phyloP scores from a whole-genome alignment of 805 yeast species.

The Pichia heedii region DNA sequence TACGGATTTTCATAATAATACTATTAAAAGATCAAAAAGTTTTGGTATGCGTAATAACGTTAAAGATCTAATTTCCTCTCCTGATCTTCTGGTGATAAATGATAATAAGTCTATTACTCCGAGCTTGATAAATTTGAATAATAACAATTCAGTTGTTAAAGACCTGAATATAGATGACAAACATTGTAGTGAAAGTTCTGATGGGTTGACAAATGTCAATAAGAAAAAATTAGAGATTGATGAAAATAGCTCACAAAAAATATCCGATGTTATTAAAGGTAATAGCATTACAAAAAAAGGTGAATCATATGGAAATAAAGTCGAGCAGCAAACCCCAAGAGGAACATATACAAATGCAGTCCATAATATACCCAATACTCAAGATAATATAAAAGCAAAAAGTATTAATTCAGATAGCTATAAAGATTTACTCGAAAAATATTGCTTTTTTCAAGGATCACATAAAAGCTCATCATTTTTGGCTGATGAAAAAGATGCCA shows the following conservation, averaged over 20 bases:
- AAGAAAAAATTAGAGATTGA: no score
- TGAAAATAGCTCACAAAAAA: no score
- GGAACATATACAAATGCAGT: background rate
- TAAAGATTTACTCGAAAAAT: constrained; percentile 47
- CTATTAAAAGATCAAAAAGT: constrained; percentile 20
- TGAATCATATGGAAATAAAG: background rate
- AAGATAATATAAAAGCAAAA: background rate
- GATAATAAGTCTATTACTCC: background rate
- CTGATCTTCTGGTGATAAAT: background rate
- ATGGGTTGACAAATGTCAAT: no score
- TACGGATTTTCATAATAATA: no score
- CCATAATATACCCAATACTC: background rate
- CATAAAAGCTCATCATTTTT: constrained; percentile 26
- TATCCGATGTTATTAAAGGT: no score
- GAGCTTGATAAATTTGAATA: background rate
- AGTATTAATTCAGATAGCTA: constrained; percentile 43
- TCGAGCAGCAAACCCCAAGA: background rate
- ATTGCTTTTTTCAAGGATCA: constrained; percentile 47
- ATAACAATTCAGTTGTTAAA: background rate
- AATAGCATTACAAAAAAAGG: no score
- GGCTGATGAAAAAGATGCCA: constrained; percentile 14
- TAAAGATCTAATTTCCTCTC: background rate
- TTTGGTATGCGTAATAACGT: constrained; percentile 12
- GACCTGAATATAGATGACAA: background rate
- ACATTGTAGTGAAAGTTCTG: background rate